phyloP scores from a whole-genome alignment of 2,329 filamentous ascomycete species.

The Aspergillus quadricinctus region DNA sequence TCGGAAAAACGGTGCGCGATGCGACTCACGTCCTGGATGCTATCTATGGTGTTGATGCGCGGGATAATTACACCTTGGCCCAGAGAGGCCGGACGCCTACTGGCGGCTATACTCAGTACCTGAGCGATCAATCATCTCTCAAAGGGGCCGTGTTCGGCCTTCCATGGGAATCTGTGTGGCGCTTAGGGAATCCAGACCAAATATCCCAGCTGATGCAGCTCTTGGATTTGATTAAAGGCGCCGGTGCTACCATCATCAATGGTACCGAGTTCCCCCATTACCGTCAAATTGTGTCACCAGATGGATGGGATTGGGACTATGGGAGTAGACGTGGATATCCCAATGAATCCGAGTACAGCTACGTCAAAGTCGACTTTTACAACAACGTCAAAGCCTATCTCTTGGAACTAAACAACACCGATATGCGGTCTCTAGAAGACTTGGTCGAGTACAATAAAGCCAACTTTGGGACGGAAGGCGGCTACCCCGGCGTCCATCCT shows the following conservation, averaged over 20 bases:
- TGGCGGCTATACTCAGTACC: constrained; percentile 54
- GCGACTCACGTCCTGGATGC: constrained; percentile 62
- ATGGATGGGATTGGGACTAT: constrained; percentile 73
- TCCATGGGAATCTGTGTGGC: constrained; percentile 70
- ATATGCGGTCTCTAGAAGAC: constrained; percentile 58
- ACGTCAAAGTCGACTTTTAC: constrained; percentile 61
- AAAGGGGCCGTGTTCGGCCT: constrained; percentile 63
- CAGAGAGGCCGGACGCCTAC: constrained; percentile 53
- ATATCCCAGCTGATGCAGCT: constrained; percentile 49
- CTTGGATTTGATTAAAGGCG: constrained; percentile 51
- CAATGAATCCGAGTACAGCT: constrained; percentile 72
- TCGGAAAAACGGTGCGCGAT: constrained; percentile 66
- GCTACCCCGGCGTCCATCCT: constrained; percentile 55
- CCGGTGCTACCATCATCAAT: constrained; percentile 66
- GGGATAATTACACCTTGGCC: constrained; percentile 62
- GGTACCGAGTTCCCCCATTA: constrained; percentile 64
- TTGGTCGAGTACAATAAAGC: constrained; percentile 61
- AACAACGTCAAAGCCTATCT: constrained; percentile 64
- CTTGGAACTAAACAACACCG: constrained; percentile 57
- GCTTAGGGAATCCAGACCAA: constrained; percentile 54
- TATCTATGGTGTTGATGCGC: constrained; percentile 60
- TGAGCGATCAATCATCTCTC: constrained; percentile 53
- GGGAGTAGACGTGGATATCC: constrained; percentile 57
- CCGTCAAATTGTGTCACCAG: constrained; percentile 57
- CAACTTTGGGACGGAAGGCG: constrained; percentile 64